Evolutionary conservation across 352 stramenopile species (phyloP), one percentile per base, ranked within the genome.

Genomic region (Phytophthora europaea): DNA sequence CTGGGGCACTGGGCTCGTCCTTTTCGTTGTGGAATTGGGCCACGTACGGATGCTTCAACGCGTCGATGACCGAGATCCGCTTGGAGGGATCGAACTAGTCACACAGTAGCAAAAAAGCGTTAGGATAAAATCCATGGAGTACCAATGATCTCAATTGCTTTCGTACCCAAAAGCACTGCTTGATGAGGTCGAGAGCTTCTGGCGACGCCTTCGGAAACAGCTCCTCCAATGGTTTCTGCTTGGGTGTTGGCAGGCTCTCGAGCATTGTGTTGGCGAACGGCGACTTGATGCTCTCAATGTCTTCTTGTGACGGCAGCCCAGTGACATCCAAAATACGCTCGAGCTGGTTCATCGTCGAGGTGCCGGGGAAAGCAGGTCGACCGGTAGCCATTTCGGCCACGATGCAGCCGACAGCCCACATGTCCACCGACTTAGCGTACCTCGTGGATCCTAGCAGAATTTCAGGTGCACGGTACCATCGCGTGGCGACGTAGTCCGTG

Each of bases 321-420:
- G 94, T 99, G 48, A 99, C 80, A 61, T 99, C 94, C 36, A 99
- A 80, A 55, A 99, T 99, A 52, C 96, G 97, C 78, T 99, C 96
- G 10, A 99, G 75, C 72, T 99, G 97, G 77, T 98, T 98, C 92
- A 99, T 99, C 7, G 95, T 99, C 1, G 92, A 98, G 7, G 92
- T 98, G 2, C 97, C 97, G 1, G 96, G 95, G 65, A 99, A 98
- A 4, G 98, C 85, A 15, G 97, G 97, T 23, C 93, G 84, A 26
- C 94, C 92, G 0, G 85, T 91, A n/a, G 95, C 82, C 93, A 99
- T 98, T 79, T 99, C 96, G 4, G 90, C 96, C 45, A 99, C 77
- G 57, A 99, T 99, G 67, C 94, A 98, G 23, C 96, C 96, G 2
- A 98, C 89, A 23, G 89, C 89, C 95, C 95, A 99, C 78, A 98